A percentile compares a stretch with the other conserved stretches of the same genome.
Conservation (phyloP, 805 yeast genomes). For the Ogataea nakhonphanomensis region DNA sequence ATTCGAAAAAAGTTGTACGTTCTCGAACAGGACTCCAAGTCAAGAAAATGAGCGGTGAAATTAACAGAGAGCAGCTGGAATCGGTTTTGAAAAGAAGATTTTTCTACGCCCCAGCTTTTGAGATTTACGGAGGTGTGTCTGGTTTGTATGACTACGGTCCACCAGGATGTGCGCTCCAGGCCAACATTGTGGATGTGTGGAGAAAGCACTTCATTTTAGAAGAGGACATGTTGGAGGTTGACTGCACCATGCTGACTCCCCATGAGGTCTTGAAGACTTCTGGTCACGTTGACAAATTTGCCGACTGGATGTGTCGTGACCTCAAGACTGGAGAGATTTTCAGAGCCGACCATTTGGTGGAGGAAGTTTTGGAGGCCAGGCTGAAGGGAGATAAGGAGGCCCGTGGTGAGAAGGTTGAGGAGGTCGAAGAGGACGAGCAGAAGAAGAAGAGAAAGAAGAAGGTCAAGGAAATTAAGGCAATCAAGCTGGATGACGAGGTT, state of each 20-base stretch:
- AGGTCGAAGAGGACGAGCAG: conserved; percentile 63
- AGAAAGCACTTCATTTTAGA: conserved; percentile 95
- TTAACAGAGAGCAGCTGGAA: conserved; percentile 86
- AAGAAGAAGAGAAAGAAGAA: conserved; percentile 93
- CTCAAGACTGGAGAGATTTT: conserved; percentile 94
- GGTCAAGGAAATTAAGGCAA: conserved; percentile 90
- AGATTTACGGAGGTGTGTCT: conserved; percentile 96
- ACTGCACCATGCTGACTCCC: conserved; percentile 97
- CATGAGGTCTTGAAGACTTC: conserved; percentile 97
- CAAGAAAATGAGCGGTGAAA: conserved; percentile 32
- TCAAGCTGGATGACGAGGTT: conserved; percentile 77
- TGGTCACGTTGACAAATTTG: conserved; percentile 98
- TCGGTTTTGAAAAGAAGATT: conserved; percentile 91
- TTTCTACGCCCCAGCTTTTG: conserved; percentile 97
- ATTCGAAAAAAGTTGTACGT: conserved; percentile 15
- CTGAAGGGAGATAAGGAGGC: conserved; percentile 97
- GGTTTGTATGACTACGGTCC: conserved; percentile 99
- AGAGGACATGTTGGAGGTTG: conserved; percentile 99
- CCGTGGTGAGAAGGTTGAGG: conserved; percentile 73
- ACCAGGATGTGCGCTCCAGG: conserved; percentile 98
- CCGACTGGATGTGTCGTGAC: conserved; percentile 99
- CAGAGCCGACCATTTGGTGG: conserved; percentile 97
- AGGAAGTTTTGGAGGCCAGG: conserved; percentile 94
- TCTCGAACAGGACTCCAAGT: conserved; percentile 14
- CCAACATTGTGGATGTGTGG: conserved; percentile 92